A percentile compares a stretch with the other conserved stretches of the same genome.
These are phyloP conservation scores for Tieghemostelium lacteum DNA, from an alignment of 78 protist genomes.

Conservation along the genomic window DNA sequence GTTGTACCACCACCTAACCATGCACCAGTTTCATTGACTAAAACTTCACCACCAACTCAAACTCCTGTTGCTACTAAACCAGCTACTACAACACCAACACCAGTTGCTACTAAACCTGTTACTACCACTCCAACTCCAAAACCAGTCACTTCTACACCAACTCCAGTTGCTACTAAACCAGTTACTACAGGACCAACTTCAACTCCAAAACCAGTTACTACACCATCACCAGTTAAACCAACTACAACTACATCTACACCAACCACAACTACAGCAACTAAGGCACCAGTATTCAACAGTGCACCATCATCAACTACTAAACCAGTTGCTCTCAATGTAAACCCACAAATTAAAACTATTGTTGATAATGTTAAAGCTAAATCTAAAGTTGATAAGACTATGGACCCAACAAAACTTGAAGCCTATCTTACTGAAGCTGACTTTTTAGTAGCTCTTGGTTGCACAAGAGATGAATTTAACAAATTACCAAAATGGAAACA, in stretches of 20 bases:
- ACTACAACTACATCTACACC: conserved; percentile 11
- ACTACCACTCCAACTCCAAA: conserved; percentile 8
- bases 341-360: conserved; percentile 22
- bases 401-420: conserved; percentile 70
- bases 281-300: conserved; percentile 1
- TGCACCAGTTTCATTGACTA: neutral
- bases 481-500: conserved; percentile 77
- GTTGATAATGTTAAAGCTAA: conserved; percentile 67
- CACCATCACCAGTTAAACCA: conserved; percentile 8
- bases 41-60: neutral
- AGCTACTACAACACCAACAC: conserved; percentile 31
- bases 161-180: no score
- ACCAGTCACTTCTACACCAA: conserved; percentile 29
- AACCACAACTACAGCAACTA: neutral
- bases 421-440: conserved; percentile 36
- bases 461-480: conserved; percentile 7
- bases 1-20: conserved; percentile 32
- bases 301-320: conserved; percentile 21
- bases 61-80: neutral
- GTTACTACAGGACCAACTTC: neutral
- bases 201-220: conserved; percentile 13
- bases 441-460: conserved; percentile 19
- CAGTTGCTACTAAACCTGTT: conserved; percentile 12
- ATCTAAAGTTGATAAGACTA: conserved; percentile 59
- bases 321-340: neutral